Evolutionary conservation across 2,329 filamentous ascomycete species (phyloP).

Genomic region (Chrysosporium keratinophilum): DNA sequence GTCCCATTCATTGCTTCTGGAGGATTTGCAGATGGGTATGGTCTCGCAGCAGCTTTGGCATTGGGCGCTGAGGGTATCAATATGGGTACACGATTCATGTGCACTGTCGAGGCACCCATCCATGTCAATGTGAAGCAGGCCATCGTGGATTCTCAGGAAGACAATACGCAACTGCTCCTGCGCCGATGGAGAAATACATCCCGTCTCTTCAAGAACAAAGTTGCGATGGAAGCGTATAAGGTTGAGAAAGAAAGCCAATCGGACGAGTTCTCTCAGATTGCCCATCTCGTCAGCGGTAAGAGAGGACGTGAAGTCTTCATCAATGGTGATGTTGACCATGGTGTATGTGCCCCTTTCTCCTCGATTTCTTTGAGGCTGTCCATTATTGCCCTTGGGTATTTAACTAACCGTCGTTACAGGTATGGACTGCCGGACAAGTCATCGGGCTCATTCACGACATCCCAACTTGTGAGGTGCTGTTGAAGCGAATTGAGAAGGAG

Average conservation of each 20-base stretch:
- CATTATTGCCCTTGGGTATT: conserved; percentile 12
- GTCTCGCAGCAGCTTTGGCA: conserved; percentile 78
- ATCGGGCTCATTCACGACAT: conserved; percentile 82
- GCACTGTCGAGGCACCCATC: conserved; percentile 83
- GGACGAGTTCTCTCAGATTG: conserved; percentile 83
- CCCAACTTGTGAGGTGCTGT: conserved; percentile 59
- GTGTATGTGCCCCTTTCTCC: conserved; percentile 49
- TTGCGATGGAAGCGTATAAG: conserved; percentile 66
- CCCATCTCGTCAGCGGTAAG: conserved; percentile 78
- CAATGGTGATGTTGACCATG: conserved; percentile 81
- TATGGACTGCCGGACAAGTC: conserved; percentile 95
- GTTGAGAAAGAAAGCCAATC: conserved; percentile 72
- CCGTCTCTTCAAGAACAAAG: conserved; percentile 81
- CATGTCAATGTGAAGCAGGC: conserved; percentile 88
- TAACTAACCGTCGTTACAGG: conserved; percentile 39
- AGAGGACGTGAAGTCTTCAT: conserved; percentile 82
- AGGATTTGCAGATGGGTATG: conserved; percentile 89
- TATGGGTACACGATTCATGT: conserved; percentile 98
- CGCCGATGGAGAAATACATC: conserved; percentile 88
- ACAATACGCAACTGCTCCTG: conserved; percentile 79
- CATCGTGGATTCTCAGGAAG: conserved; percentile 81
- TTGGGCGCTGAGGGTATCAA: conserved; percentile 91
- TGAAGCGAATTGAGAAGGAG: conserved; percentile 66
- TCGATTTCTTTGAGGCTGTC: not conserved
- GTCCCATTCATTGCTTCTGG: conserved; percentile 93